Percentiles rank a stretch among this genome's conserved stretches.
Conservation (phyloP, 1,284 basidiomycete genomes). For the Leucocoprinus gongylophorus region DNA sequence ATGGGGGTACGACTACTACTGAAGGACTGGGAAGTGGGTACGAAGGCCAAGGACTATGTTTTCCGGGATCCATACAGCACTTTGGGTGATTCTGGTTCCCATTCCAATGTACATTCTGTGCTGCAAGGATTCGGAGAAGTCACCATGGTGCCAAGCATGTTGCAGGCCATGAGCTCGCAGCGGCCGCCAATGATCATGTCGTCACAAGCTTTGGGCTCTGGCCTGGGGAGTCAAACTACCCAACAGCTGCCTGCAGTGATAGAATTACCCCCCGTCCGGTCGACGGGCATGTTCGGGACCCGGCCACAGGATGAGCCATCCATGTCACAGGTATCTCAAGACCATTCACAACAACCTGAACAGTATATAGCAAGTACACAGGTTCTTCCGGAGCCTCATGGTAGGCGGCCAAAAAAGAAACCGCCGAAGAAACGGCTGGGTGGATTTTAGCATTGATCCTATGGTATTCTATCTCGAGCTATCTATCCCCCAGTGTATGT, state of each 20-base stretch:
- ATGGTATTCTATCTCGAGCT: not conserved
- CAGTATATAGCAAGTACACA: conserved; percentile 57
- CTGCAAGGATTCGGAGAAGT: not conserved
- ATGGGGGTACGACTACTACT: conserved; percentile 55
- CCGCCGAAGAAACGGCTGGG: conserved; percentile 62
- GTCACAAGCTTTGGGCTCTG: conserved; percentile 14
- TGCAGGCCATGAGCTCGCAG: conserved; percentile 18
- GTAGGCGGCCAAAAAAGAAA: conserved; percentile 60
- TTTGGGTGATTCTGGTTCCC: conserved; percentile 13
- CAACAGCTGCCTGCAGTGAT: conserved; percentile 15
- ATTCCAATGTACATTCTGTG: conserved; percentile 6
- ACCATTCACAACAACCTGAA: conserved; percentile 30
- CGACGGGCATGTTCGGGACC: conserved; percentile 16
- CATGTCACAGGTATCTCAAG: conserved; percentile 4
- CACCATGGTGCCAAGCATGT: not conserved
- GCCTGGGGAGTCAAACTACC: conserved; percentile 5
- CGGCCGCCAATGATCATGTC: conserved; percentile 33
- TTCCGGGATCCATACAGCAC: conserved; percentile 51
- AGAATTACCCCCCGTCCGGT: conserved; percentile 11
- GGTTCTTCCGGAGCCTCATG: conserved; percentile 62
- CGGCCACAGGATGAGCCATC: conserved; percentile 1
- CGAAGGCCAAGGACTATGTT: conserved; percentile 41
- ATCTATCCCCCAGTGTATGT: conserved; percentile 4
- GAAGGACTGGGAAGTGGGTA: conserved; percentile 57
- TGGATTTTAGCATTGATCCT: conserved; percentile 49